Evolutionary conservation across 345 rosid genomes (phyloP).

Genomic region (Noccaea caerulescens): DNA sequence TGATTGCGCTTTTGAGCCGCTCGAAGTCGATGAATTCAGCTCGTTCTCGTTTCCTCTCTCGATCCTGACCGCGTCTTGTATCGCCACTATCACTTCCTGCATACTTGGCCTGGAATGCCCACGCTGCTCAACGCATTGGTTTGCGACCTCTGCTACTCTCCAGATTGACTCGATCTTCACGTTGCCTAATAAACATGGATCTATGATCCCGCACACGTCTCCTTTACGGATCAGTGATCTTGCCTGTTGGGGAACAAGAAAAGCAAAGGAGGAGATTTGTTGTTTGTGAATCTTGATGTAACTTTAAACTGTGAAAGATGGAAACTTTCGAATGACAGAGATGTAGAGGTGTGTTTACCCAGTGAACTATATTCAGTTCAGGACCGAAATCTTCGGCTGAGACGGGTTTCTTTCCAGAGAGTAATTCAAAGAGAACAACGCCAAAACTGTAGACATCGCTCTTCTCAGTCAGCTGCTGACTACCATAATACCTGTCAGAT

Average conservation of each 20-base stretch:
- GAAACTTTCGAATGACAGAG: constrained; percentile 4
- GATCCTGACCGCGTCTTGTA: constrained; percentile 85
- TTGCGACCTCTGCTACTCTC: constrained; percentile 86
- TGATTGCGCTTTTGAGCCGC: constrained; percentile 66
- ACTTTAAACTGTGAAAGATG: constrained; percentile 5
- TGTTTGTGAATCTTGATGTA: constrained; percentile 3
- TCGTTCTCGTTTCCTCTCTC: constrained; percentile 61
- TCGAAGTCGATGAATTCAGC: constrained; percentile 41
- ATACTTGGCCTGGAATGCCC: constrained; percentile 74
- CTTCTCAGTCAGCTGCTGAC: constrained; percentile 88
- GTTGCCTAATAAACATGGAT: constrained; percentile 58
- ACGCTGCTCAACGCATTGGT: constrained; percentile 83
- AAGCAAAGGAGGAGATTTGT: neutral
- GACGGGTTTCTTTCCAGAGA: constrained; percentile 90
- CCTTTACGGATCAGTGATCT: constrained; percentile 85
- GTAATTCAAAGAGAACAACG: constrained; percentile 88
- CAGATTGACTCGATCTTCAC: constrained; percentile 84
- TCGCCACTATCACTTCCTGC: constrained; percentile 83
- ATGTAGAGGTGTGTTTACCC: constrained; percentile 57
- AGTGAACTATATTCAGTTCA: constrained; percentile 84
- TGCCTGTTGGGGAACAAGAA: constrained; percentile 56
- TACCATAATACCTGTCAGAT: constrained; percentile 78
- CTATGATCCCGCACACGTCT: constrained; percentile 73
- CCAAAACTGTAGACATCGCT: constrained; percentile 99
- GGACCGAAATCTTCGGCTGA: constrained; percentile 85